These are phyloP conservation scores for Colletotrichum sp. DNA, from an alignment of 2,329 filamentous ascomycete species.

Conservation along the genomic window DNA sequence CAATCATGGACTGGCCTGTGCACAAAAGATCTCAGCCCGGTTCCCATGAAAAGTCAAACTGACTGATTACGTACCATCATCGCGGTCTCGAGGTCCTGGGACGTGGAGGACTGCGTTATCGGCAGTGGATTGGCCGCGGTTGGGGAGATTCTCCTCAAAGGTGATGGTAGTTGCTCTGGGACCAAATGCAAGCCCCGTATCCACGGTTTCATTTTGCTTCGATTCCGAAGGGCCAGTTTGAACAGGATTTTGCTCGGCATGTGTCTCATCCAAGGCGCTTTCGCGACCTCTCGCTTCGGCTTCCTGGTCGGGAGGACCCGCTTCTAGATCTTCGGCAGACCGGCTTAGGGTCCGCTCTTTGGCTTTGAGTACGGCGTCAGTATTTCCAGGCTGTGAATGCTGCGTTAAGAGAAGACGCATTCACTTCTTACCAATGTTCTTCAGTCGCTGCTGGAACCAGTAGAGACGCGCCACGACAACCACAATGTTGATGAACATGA, in stretches of 20 bases:
- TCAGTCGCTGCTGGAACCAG: constrained; percentile 54
- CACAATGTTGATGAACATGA: constrained; percentile 53
- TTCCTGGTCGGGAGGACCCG: not conserved
- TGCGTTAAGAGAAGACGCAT: not conserved
- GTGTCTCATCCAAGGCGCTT: not conserved
- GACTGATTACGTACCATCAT: constrained; percentile 24
- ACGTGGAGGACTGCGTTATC: constrained; percentile 29
- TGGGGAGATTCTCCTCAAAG: not conserved
- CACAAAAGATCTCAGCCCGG: not conserved
- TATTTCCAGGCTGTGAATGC: not conserved
- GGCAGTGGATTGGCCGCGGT: not conserved
- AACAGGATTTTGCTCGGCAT: not conserved
- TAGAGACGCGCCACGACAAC: constrained; percentile 51
- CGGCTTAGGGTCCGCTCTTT: not conserved
- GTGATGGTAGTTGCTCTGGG: not conserved
- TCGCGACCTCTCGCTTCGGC: not conserved
- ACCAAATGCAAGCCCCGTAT: not conserved
- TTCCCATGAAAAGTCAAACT: not conserved
- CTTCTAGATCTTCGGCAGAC: not conserved
- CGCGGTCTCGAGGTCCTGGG: constrained; percentile 35
- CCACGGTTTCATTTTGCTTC: too few species aligned
- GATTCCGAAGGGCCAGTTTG: not conserved
- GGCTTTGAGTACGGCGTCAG: not conserved
- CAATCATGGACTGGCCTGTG: not conserved
- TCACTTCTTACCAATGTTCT: constrained; percentile 34